phyloP scores from a whole-genome alignment of 108 stramenopile species.

The Fragilaria radians region DNA sequence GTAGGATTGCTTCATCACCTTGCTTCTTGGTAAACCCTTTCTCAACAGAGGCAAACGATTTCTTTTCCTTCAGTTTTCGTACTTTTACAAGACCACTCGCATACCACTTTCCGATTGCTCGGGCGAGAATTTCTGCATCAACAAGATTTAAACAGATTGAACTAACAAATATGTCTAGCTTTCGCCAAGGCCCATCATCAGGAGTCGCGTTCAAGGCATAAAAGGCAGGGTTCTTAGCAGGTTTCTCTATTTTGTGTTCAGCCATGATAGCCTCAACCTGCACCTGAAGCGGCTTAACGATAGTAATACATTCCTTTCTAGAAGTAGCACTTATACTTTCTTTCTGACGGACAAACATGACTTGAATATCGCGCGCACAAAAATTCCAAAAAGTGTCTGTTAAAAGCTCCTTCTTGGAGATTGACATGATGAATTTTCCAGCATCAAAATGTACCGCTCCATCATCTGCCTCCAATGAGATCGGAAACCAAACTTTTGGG shows the following conservation, averaged over 20 bases:
- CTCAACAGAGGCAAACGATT: not conserved
- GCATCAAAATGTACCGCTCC: constrained; percentile 65
- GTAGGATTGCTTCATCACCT: not conserved
- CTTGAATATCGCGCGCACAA: constrained; percentile 45
- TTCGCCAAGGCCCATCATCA: constrained; percentile 18
- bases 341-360: constrained; percentile 34
- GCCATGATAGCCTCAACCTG: not conserved
- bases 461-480: constrained; percentile 28
- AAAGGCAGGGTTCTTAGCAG: not conserved
- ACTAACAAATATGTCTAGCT: constrained; percentile 29
- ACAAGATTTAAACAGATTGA: constrained; percentile 61
- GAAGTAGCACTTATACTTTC: constrained; percentile 12
- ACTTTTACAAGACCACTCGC: constrained; percentile 31
- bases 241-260: not conserved
- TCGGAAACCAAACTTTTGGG: constrained; percentile 73
- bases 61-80: constrained; percentile 13
- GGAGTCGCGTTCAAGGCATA: not conserved
- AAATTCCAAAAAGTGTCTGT: constrained; percentile 35
- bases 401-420: constrained; percentile 29
- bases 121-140: constrained; percentile 55
- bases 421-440: constrained; percentile 40
- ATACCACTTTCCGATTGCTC: constrained; percentile 51
- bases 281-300: constrained; percentile 62
- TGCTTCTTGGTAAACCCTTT: not conserved
- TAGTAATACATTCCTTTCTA: constrained; percentile 17